Evolutionary conservation across 441 rosid species (phyloP).

Genomic region (Erodium moschatum): DNA sequence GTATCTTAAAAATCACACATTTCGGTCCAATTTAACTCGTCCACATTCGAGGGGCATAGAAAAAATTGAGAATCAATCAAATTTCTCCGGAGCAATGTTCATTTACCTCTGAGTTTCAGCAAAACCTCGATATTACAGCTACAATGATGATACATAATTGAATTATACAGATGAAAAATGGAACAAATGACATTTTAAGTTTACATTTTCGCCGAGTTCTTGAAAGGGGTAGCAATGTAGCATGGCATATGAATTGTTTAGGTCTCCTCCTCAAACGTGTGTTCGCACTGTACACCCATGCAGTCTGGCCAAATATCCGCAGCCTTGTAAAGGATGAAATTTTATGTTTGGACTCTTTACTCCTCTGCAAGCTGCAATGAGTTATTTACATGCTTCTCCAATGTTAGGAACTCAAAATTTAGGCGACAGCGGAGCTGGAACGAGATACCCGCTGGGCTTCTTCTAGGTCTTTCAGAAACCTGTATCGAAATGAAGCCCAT

Average conservation of each 20-base stretch:
- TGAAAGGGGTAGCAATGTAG: no score
- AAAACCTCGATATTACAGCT: not conserved
- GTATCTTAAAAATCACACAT: no score
- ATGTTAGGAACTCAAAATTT: constrained; percentile 23
- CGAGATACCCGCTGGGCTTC: constrained; percentile 77
- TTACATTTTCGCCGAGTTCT: not conserved
- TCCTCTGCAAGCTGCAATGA: constrained; percentile 14
- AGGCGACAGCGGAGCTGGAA: constrained; percentile 48
- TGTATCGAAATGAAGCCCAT: constrained; percentile 22
- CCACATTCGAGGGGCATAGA: not conserved
- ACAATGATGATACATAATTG: not conserved
- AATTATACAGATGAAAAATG: not conserved
- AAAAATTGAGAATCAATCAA: not conserved
- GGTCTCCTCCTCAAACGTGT: not conserved
- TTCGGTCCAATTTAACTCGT: no score
- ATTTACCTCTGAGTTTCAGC: not conserved
- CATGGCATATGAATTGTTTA: not conserved
- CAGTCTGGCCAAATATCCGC: not conserved
- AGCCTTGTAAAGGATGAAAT: not conserved
- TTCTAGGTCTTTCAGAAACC: constrained; percentile 83
- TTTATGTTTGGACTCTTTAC: not conserved
- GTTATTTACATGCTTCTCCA: constrained; percentile 25
- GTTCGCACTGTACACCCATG: not conserved
- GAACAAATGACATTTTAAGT: not conserved
- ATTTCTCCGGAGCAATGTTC: not conserved